Evolutionary conservation across 2,329 filamentous ascomycete genomes (phyloP).

Genomic region (Exophiala calicioides): DNA sequence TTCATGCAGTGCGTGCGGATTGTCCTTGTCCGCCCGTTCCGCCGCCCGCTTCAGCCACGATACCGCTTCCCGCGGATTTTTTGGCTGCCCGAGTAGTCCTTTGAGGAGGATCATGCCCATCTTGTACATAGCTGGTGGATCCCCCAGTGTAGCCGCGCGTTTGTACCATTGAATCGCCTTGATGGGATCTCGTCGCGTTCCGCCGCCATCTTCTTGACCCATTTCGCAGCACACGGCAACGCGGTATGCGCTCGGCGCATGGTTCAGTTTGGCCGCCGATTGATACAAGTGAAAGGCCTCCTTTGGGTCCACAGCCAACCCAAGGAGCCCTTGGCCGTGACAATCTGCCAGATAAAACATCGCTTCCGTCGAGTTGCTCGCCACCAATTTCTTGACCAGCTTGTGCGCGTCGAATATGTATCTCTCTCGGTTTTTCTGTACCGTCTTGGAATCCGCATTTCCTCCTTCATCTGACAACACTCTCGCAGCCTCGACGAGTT

Average conservation of each 20-base stretch:
- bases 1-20: conserved; percentile 93
- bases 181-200: conserved; percentile 83
- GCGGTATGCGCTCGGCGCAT: conserved; percentile 84
- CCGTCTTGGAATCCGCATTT: conserved; percentile 66
- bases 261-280: conserved; percentile 84
- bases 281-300: conserved; percentile 94
- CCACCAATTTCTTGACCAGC: conserved; percentile 82
- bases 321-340: conserved; percentile 77
- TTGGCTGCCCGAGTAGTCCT: conserved; percentile 82
- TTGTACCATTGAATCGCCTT: conserved; percentile 99
- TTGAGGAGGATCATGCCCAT: conserved; percentile 95
- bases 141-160: conserved; percentile 83
- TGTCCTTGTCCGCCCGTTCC: conserved; percentile 81
- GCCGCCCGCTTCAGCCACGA: conserved; percentile 92
- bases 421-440: conserved; percentile 70
- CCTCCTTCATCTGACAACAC: conserved; percentile 76
- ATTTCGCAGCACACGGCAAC: conserved; percentile 98
- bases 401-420: conserved; percentile 87
- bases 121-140: conserved; percentile 96
- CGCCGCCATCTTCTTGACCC: conserved; percentile 89
- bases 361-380: conserved; percentile 72
- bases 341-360: conserved; percentile 95
- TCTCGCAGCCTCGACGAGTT: conserved; percentile 79
- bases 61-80: conserved; percentile 81
- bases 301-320: conserved; percentile 78